A percentile compares a stretch with the other conserved stretches of the same genome.
Evolutionary conservation across 768 basidiomycete species (phyloP).

Genomic region (Coprinopsis marcescibilis): DNA sequence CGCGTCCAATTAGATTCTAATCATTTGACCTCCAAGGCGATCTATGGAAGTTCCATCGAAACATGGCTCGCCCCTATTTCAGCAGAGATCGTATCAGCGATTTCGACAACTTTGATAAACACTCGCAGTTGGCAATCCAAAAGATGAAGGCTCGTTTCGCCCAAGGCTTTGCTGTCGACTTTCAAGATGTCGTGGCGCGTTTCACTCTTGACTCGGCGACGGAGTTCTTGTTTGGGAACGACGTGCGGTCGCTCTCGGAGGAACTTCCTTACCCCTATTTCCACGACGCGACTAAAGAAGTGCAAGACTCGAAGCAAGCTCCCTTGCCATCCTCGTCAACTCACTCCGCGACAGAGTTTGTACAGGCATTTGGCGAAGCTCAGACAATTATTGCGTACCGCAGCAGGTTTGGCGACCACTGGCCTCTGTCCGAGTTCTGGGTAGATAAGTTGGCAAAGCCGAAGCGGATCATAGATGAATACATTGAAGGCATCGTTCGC

Average conservation of each 20-base stretch:
- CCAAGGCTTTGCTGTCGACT: conserved; percentile 45
- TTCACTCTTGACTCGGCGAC: conserved; percentile 59
- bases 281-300: background rate
- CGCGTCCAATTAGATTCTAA: background rate
- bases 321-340: conserved; percentile 12
- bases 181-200: conserved; percentile 52
- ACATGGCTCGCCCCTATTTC: conserved; percentile 71
- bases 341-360: conserved; percentile 38
- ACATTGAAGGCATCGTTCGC: conserved; percentile 47
- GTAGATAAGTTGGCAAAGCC: conserved; percentile 38
- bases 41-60: conserved; percentile 71
- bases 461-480: conserved; percentile 42
- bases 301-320: conserved; percentile 16
- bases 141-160: background rate
- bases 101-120: conserved; percentile 57
- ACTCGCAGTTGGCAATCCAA: conserved; percentile 42
- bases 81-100: conserved; percentile 52
- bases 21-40: conserved; percentile 38
- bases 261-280: conserved; percentile 43
- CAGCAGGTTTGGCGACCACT: conserved; percentile 33
- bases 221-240: conserved; percentile 49
- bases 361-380: conserved; percentile 43
- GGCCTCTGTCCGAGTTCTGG: conserved; percentile 52
- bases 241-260: conserved; percentile 40
- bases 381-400: conserved; percentile 38